phyloP scores from a whole-genome alignment of 345 rosid genomes.

The Eucalyptus tenuipes region DNA sequence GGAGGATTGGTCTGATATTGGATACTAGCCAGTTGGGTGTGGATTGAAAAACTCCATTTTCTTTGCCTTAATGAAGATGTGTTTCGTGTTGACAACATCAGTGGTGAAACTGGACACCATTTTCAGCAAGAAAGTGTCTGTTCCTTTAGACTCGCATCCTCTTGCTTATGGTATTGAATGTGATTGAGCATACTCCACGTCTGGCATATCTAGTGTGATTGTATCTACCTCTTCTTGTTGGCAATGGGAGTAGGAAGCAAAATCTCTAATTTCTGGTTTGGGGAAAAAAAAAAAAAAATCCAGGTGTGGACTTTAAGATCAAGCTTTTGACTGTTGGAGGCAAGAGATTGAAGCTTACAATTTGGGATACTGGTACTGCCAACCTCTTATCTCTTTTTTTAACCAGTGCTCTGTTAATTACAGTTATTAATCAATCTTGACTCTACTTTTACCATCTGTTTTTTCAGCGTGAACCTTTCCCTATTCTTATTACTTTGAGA shows the following conservation, averaged over 20 bases:
- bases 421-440: not conserved
- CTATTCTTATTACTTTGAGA: not conserved
- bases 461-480: not conserved
- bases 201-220: not conserved
- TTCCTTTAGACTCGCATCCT: not conserved
- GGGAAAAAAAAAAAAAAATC: not conserved
- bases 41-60: not conserved
- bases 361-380: constrained; percentile 88
- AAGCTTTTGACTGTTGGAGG: constrained; percentile 58
- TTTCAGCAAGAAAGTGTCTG: not conserved
- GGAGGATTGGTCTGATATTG: not conserved
- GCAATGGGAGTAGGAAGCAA: not conserved
- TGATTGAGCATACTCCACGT: not conserved
- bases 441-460: not conserved
- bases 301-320: constrained; percentile 97
- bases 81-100: not conserved
- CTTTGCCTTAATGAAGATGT: not conserved
- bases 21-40: not conserved
- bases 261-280: not conserved
- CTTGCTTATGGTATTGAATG: not conserved
- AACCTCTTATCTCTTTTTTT: not conserved
- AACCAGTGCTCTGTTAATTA: not conserved
- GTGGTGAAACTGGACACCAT: not conserved
- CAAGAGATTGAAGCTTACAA: constrained; percentile 77
- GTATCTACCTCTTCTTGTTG: not conserved